Evolutionary conservation across 164 flowering plant genomes (phyloP).

Genomic region (Liquidambar formosana): DNA sequence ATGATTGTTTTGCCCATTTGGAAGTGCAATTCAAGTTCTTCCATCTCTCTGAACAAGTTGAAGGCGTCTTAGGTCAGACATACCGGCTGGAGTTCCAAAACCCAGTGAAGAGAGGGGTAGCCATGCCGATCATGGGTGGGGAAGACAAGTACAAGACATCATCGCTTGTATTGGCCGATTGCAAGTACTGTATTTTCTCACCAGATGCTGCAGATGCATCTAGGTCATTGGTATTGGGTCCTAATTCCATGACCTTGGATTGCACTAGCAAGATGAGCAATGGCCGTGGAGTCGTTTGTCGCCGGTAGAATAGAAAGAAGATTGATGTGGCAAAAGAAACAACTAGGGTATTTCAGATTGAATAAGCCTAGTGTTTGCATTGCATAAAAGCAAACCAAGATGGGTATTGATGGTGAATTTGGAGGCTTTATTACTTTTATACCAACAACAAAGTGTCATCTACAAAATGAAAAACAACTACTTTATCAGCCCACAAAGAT

Average conservation of each 20-base stretch:
- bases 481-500: too few relatives aligned
- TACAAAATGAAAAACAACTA: too few relatives aligned
- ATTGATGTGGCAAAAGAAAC: too few relatives aligned
- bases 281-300: slow-evolving; percentile 30
- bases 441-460: too few relatives aligned
- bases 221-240: slow-evolving; percentile 15
- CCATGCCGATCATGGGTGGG: slow-evolving; percentile 78
- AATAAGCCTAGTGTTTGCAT: too few relatives aligned
- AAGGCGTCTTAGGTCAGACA: slow-evolving; percentile 77
- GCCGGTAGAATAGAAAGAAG: slow-evolving; percentile 16
- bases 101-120: slow-evolving; percentile 70
- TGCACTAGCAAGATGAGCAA: slow-evolving; percentile 23
- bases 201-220: slow-evolving; percentile 6
- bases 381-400: too few relatives aligned
- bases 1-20: slow-evolving; percentile 79
- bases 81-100: slow-evolving; percentile 63
- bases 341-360: too few relatives aligned
- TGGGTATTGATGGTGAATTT: too few relatives aligned
- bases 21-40: slow-evolving; percentile 72
- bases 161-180: slow-evolving; percentile 56
- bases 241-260: slow-evolving; percentile 13
- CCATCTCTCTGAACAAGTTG: slow-evolving; percentile 55
- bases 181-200: slow-evolving; percentile 49
- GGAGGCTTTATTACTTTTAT: too few relatives aligned
- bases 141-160: slow-evolving; percentile 61